Evolutionary conservation across 2,329 filamentous ascomycete species (phyloP).

Genomic region (Nigrospora oryzae): DNA sequence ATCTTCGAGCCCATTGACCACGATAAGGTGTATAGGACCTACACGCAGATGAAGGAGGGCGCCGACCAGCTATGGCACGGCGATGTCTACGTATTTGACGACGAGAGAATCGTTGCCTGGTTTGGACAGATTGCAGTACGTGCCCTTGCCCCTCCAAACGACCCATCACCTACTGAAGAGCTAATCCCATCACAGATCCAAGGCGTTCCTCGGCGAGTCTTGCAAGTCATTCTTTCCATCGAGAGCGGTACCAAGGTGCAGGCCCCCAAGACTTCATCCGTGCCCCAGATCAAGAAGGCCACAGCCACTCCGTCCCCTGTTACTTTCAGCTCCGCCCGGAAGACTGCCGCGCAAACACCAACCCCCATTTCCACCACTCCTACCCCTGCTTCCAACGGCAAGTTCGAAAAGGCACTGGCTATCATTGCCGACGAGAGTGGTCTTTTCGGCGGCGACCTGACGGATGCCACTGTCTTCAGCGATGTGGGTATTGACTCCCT

Average conservation of each 20-base stretch:
- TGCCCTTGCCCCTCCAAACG: not conserved
- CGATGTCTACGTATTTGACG: slow-evolving; percentile 9
- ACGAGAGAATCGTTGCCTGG: slow-evolving; percentile 9
- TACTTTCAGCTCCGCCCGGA: not conserved
- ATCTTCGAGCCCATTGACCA: slow-evolving; percentile 9
- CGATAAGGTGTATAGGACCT: slow-evolving; percentile 9
- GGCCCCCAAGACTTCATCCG: not conserved
- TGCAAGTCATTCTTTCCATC: slow-evolving; percentile 7
- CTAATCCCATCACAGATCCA: slow-evolving; percentile 5
- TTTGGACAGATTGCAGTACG: slow-evolving; percentile 9
- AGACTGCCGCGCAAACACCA: not conserved
- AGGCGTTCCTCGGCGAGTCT: slow-evolving; percentile 6
- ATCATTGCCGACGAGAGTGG: slow-evolving; percentile 22
- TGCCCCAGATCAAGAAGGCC: not conserved
- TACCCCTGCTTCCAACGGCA: not conserved
- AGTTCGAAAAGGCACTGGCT: slow-evolving; percentile 1
- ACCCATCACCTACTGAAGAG: not conserved
- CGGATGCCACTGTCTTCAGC: slow-evolving; percentile 15
- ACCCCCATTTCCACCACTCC: not conserved
- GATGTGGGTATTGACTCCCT: slow-evolving; percentile 26
- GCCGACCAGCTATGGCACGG: slow-evolving; percentile 10
- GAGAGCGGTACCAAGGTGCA: slow-evolving; percentile 6
- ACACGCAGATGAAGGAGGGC: slow-evolving; percentile 10
- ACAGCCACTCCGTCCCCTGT: not conserved
- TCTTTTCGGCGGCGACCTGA: slow-evolving; percentile 8